Conservation (phyloP, 148 eudicot species). For the Vaccinium darrowii region DNA sequence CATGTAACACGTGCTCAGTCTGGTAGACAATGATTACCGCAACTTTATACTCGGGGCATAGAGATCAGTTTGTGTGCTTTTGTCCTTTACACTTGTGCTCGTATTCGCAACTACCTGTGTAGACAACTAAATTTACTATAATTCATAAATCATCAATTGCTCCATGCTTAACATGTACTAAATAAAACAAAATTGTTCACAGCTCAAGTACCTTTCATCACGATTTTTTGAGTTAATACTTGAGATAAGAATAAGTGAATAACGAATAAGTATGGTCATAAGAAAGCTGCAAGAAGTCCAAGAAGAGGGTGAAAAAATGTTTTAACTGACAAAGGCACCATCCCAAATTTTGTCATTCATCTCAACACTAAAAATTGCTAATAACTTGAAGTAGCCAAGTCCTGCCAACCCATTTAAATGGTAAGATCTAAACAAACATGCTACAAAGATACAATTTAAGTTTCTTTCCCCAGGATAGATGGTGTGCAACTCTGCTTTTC, state of each 20-base stretch:
- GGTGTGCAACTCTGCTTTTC: slow-evolving; percentile 74
- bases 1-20: no score
- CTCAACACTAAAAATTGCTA: neutral
- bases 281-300: neutral
- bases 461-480: slow-evolving; percentile 69
- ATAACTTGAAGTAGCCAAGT: neutral
- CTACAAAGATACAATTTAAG: no score
- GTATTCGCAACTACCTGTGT: no score
- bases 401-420: neutral
- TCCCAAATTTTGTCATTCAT: neutral
- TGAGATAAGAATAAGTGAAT: neutral
- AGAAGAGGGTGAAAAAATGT: neutral
- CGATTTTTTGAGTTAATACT: neutral
- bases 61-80: no score
- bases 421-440: no score
- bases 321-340: neutral
- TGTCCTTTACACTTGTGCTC: no score
- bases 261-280: slow-evolving; percentile 1
- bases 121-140: neutral
- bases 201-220: neutral
- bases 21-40: no score
- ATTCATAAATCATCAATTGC: neutral
- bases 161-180: neutral
- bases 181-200: slow-evolving; percentile 10
- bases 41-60: no score